A percentile compares a stretch with the other conserved stretches of the same genome.
Conservation (phyloP, 805 yeast species). For the Kodamaea kaohsiungensis region DNA sequence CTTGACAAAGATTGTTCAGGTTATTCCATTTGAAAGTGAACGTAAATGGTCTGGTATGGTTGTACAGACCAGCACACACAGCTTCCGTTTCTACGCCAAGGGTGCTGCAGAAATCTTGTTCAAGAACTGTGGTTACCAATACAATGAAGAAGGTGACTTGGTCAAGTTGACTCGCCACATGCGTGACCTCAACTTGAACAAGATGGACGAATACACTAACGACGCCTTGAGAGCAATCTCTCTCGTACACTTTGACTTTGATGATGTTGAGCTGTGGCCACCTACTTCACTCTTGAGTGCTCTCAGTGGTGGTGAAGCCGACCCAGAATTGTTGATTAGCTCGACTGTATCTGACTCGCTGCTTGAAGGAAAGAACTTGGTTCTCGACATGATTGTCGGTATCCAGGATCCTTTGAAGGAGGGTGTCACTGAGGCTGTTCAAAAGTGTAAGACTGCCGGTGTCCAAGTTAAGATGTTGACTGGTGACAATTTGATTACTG, state of each 20-base stretch:
- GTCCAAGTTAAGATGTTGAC: constrained; percentile 97
- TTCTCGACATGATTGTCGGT: constrained; percentile 79
- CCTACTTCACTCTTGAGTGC: constrained; percentile 47
- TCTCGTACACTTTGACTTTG: constrained; percentile 77
- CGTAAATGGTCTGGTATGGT: constrained; percentile 92
- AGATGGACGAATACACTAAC: constrained; percentile 59
- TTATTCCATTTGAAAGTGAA: constrained; percentile 87
- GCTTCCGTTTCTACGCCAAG: constrained; percentile 68
- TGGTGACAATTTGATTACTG: constrained; percentile 92
- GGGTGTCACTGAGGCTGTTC: constrained; percentile 89
- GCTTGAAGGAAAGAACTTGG: constrained; percentile 30
- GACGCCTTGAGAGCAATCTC: constrained; percentile 87
- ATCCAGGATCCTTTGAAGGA: constrained; percentile 92
- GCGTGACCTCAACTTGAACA: constrained; percentile 32
- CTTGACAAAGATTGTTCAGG: constrained; percentile 52
- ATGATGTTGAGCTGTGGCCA: constrained; percentile 58
- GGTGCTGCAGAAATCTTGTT: constrained; percentile 95
- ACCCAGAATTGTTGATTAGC: constrained; percentile 33
- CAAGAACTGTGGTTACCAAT: constrained; percentile 51
- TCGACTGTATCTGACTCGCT: constrained; percentile 21
- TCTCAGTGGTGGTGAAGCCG: constrained; percentile 40
- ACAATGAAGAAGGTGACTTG: constrained; percentile 29
- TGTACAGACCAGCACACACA: constrained; percentile 43
- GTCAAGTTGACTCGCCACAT: constrained; percentile 29
- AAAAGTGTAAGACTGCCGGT: constrained; percentile 85